Conservation (phyloP, 2,329 filamentous ascomycete genomes). For the Fusarium avenaceum region DNA sequence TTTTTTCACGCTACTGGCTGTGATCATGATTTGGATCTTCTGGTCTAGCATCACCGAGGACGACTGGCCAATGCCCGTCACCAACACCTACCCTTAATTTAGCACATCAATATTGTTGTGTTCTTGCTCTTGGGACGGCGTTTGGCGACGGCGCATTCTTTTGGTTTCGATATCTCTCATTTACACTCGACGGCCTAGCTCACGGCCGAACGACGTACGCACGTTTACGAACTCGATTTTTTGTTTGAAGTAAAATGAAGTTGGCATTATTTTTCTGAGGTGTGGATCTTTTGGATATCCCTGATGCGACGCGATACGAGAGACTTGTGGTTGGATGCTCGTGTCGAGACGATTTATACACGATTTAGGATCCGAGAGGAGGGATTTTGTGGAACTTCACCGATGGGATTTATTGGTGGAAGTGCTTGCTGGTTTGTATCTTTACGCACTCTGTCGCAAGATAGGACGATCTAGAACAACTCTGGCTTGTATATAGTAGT, state of each 20-base stretch:
- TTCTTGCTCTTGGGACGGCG: slow-evolving; percentile 44
- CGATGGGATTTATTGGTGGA: slow-evolving; percentile 36
- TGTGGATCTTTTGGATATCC: slow-evolving; percentile 22
- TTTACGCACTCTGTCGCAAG: slow-evolving; percentile 41
- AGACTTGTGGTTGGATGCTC: slow-evolving; percentile 43
- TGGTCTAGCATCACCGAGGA: slow-evolving; percentile 99
- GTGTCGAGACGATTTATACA: slow-evolving; percentile 42
- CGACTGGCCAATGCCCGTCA: slow-evolving; percentile 82
- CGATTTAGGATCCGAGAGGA: slow-evolving; percentile 30
- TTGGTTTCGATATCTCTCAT: slow-evolving; percentile 49
- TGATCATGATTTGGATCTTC: slow-evolving; percentile 90
- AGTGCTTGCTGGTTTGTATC: slow-evolving; percentile 40
- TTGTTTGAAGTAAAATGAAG: slow-evolving; percentile 38
- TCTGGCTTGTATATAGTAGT: slow-evolving; percentile 49
- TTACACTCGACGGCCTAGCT: slow-evolving; percentile 46
- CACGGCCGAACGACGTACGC: slow-evolving; percentile 48
- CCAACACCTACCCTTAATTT: slow-evolving; percentile 57
- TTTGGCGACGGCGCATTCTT: slow-evolving; percentile 46
- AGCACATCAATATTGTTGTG: slow-evolving; percentile 16
- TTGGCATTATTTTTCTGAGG: slow-evolving; percentile 38
- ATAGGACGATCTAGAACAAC: slow-evolving; percentile 22
- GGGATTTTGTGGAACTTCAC: slow-evolving; percentile 28
- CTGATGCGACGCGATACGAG: slow-evolving; percentile 22
- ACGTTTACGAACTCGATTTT: slow-evolving; percentile 49
- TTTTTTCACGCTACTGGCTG: slow-evolving; percentile 87